Percentiles rank a stretch among this genome's conserved stretches.
Conservation (phyloP, 2,329 filamentous ascomycete genomes). For the Graphilbum sp. region DNA sequence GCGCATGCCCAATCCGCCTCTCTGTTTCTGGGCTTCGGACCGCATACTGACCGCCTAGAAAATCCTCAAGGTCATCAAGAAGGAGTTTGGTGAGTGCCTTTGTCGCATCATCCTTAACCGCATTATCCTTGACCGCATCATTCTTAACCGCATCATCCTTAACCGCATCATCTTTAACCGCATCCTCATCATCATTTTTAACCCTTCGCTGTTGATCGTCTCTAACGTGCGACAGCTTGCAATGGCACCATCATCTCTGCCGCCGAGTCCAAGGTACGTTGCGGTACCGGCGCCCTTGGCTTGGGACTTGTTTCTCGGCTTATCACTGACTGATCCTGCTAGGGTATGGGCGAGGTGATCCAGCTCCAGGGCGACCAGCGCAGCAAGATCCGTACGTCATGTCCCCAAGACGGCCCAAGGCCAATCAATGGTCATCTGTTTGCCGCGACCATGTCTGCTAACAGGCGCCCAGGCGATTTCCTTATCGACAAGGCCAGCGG, state of each 20-base stretch:
- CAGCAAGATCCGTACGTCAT: conserved; percentile 22
- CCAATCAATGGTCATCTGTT: no score
- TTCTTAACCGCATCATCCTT: no score
- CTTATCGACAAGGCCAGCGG: conserved; percentile 91
- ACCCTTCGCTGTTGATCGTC: no score
- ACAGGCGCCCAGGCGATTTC: conserved; percentile 86
- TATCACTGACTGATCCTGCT: background rate
- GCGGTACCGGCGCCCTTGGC: no score
- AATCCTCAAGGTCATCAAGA: conserved; percentile 99
- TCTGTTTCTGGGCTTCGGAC: background rate
- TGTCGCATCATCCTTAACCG: no score
- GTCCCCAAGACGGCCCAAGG: background rate
- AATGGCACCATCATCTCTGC: conserved; percentile 12
- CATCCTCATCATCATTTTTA: no score
- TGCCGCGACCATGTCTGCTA: background rate
- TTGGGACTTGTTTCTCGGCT: background rate
- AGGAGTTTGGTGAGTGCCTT: conserved; percentile 24
- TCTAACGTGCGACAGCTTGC: conserved; percentile 6
- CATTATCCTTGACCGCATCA: no score
- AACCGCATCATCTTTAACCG: no score
- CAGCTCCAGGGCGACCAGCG: conserved; percentile 99
- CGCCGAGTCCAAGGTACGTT: conserved; percentile 9
- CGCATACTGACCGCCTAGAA: conserved; percentile 31
- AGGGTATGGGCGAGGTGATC: conserved; percentile 24
- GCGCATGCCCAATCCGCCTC: background rate